phyloP scores from a whole-genome alignment of 495 filamentous ascomycete genomes.

The Penicillium cataractarum region DNA sequence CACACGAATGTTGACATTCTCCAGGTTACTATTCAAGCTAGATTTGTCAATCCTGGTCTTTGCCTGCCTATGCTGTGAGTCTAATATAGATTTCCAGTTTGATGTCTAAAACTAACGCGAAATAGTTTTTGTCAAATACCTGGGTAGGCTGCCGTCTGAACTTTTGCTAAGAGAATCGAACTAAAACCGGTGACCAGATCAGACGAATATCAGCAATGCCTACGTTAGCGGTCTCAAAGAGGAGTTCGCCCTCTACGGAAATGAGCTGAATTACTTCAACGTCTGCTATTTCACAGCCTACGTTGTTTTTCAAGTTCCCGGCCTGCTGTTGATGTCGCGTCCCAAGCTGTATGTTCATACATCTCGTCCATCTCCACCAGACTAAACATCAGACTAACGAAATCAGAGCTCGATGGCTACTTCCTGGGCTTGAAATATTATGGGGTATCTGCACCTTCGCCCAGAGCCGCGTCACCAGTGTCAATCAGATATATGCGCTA shows the following conservation, averaged over 20 bases:
- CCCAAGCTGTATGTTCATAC: slow-evolving; percentile 32
- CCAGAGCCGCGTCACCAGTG: slow-evolving; percentile 40
- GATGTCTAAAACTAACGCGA: background rate
- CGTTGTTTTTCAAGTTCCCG: slow-evolving; percentile 44
- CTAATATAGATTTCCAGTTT: background rate
- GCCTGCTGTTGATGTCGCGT: slow-evolving; percentile 39
- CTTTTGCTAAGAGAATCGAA: background rate
- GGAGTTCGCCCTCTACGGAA: slow-evolving; percentile 59
- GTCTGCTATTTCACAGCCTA: slow-evolving; percentile 44
- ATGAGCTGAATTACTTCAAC: slow-evolving; percentile 52
- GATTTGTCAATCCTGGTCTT: slow-evolving; percentile 41
- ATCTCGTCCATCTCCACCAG: background rate
- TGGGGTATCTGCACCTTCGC: slow-evolving; percentile 38
- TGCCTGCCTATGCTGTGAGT: slow-evolving; percentile 45
- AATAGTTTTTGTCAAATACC: slow-evolving; percentile 41
- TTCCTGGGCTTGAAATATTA: slow-evolving; percentile 37
- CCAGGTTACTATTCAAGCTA: slow-evolving; percentile 36
- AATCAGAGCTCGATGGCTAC: slow-evolving; percentile 39
- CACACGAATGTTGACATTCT: background rate
- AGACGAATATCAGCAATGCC: slow-evolving; percentile 54
- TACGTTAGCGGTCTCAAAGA: slow-evolving; percentile 64
- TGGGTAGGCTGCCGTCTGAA: slow-evolving; percentile 23
- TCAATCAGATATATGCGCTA: slow-evolving; percentile 49
- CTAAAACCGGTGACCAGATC: slow-evolving; percentile 29
- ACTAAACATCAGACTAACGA: background rate